Evolutionary conservation across 2,329 filamentous ascomycete species (phyloP), one percentile per base, ranked within the genome.

Genomic region (Colletotrichum liriopes): DNA sequence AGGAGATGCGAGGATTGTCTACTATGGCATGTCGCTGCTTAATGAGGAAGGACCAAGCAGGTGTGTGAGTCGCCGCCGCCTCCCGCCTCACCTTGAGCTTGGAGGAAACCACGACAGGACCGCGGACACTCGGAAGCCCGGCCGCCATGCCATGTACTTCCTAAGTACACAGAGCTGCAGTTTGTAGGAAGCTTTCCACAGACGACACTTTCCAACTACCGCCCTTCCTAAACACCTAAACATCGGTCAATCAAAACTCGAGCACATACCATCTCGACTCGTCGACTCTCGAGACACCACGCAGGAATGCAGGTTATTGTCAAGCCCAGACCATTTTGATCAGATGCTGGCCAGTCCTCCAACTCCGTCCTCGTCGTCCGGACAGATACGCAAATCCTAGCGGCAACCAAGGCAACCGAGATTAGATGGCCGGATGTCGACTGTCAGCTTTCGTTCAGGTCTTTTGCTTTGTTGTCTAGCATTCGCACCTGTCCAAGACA

Each of bases 11-110:
- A 69, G 52, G 45, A 32, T 52, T 43, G 45, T n/a, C 39, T 26
- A 52, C 45, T 32, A 6, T 32, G 52, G 58, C 43, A 63, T 72
- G 69, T 51, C 51, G 43, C 58, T 63, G 49, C 69, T 63, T 59
- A 16, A 63, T 63, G 69, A 63, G 69, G 69, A 55, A 68, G 56
- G 65, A 37, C 51, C 56, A 62, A 37, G 56, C 29, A 37, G 41
- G 49, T 39, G 63, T 37, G 18, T 58, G 41, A 37, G 41, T 52
- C 45, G 26, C 29, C 43, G 62, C 20, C 62, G 26, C 41, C 58
- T 35, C 39, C 41, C 20, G n/a, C 41, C 20, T 29, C 39, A n/a
- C 43, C 43, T 5, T 49, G 5, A 45, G 29, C 18, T 11, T 47
- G 26, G 20, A 23, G 59, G 32, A 49, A 62, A 62, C 32, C 59